Base-by-base conservation (phyloP, 2,329 filamentous ascomycete species). In the Phialophora verrucosa region DNA sequence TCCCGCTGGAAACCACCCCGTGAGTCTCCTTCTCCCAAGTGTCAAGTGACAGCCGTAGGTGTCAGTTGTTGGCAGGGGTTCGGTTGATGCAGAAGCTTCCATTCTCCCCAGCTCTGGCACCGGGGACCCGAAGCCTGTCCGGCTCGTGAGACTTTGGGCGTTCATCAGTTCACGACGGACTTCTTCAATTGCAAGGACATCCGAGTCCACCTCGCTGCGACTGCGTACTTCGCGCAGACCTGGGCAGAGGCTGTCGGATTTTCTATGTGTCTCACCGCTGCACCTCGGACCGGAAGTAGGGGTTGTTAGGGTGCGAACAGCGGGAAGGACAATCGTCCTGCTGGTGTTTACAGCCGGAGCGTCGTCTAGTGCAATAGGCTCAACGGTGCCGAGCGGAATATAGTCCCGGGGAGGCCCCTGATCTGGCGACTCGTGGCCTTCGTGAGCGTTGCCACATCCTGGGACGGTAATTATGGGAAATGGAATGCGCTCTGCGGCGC, bases 111-210 rank as follows among this genome's bases (percentile, higher is more conserved):
- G 12, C 29, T 35, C 5, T 27, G 49, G 23, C 1, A 12, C 27
- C 49, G 49, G 49, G 20, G 10, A 53, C 14, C 49, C 49, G 27
- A 55, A 54, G 14, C 23, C 27, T 11, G 27, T 55, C 12, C 35
- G 29, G 3, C 29, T 25, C 29, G n/a, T 35, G 53, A 20, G 8
- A 11, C 14, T n/a, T 1, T 55, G 17, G 23, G 53, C 27, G 11
- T n/a, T 4, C 25, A 20, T 8, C 29, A 35, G 11, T 2, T 25
- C 11, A 31, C 47, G n/a, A 51, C 47, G 25, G 47, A 29, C 49
- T 38, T 53, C 58, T 42, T 20, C 59, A 53, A 42, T 20, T 27
- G 31, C 47, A 12, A 38, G 31, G 32, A 53, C 44, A 53, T 38
- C 23, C 20, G 31, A 50, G 35, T 59, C 42, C 27, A 50, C 7